Base-by-base conservation (phyloP, 2,329 filamentous ascomycete genomes). In the Alternaria infectoria region DNA sequence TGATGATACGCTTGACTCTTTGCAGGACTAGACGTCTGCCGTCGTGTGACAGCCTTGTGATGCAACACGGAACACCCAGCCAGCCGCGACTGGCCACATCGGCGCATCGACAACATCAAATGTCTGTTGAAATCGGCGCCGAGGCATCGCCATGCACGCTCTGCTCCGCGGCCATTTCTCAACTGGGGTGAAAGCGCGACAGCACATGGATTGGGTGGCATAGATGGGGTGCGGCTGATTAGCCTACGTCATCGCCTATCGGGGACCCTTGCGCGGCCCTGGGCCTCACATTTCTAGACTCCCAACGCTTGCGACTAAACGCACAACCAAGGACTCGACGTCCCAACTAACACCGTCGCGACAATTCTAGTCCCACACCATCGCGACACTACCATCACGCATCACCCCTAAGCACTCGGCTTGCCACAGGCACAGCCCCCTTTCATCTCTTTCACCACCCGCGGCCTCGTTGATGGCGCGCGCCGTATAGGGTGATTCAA, bases 191-290 rank as follows among this genome's bases (percentile, higher is more conserved):
- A 55, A 55, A 40, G 36, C 54, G 54, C 54, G 54, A 57, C 47
- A 36, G 44, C 54, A 36, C 32, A 50, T 54, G 30, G 32, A 57
- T 40, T 28, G 57, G 25, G 58, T 57, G 26, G 36, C 36, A 40
- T 17, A 40, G 36, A 45, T n/a, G 26, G 40, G 7, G 13, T 21
- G 21, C 62, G 59, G 60, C 62, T 60, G 57, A 67, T 58, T 56
- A 61, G 58, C 47, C 26, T 68, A 70, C 68, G 68, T 70, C 68
- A 70, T 65, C 49, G 28, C 57, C 61, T 32, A 61, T 62, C 57
- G 44, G 55, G 32, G 15, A 13, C 28, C 49, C 30, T 32, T 23
- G 43, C 21, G 26, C 45, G 36, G 40, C 54, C 40, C 25, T 50
- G 6, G 51, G 59, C 57, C 57, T 52, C 19, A 65, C 51, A 26